Percentiles rank a stretch among this genome's conserved stretches.
Evolutionary conservation across 2,329 filamentous ascomycete genomes (phyloP).

Genomic region (Sordariomycetes sp.): DNA sequence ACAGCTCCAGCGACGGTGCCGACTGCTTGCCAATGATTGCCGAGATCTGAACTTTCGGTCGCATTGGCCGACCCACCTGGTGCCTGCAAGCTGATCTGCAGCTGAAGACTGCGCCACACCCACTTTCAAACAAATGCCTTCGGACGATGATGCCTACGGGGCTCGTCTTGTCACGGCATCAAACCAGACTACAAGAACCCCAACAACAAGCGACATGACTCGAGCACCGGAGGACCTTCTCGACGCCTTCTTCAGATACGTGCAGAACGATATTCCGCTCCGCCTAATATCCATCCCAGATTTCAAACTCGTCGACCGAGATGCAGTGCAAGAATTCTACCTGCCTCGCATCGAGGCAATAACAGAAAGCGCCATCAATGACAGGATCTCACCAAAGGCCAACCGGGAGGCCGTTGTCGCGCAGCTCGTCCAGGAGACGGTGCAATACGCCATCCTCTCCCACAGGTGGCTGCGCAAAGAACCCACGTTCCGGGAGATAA

Average conservation of each 20-base stretch:
- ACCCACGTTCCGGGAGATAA: conserved; percentile 15
- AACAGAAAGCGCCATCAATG: not conserved
- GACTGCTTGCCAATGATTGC: too few relatives aligned
- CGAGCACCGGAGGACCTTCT: not conserved
- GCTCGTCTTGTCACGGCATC: not conserved
- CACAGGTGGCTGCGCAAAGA: conserved; percentile 21
- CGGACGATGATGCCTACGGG: too few relatives aligned
- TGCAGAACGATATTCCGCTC: not conserved
- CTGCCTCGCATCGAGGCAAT: not conserved
- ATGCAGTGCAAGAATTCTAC: not conserved
- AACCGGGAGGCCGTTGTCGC: not conserved
- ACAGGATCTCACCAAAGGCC: not conserved
- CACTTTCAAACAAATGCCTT: too few relatives aligned
- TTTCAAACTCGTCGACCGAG: not conserved
- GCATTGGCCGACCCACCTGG: too few relatives aligned
- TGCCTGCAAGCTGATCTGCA: too few relatives aligned
- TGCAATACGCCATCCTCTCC: conserved; percentile 21
- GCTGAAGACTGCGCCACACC: too few relatives aligned
- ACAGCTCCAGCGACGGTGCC: too few relatives aligned
- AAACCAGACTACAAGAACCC: not conserved
- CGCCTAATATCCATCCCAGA: not conserved
- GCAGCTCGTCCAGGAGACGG: not conserved
- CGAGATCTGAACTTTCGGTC: too few relatives aligned
- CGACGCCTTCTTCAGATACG: not conserved
- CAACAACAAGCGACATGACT: not conserved